Conservation (phyloP, 2,329 filamentous ascomycete genomes). For the Colletotrichum sp. region DNA sequence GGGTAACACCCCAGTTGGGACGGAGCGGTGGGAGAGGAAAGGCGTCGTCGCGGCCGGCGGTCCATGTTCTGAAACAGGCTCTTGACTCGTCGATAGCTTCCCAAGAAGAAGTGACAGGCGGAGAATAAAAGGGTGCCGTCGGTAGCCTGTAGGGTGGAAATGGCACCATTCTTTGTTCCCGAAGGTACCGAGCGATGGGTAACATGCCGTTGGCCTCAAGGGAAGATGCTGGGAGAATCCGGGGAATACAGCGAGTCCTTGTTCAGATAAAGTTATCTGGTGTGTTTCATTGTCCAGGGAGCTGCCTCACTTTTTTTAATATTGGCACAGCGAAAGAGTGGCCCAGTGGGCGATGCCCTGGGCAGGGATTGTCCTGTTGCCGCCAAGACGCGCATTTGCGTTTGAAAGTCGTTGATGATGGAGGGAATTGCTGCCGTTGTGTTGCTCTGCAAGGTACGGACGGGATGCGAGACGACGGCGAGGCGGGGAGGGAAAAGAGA, state of each 20-base stretch:
- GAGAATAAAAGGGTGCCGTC: neutral
- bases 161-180: conserved; percentile 12
- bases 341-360: neutral
- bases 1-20: neutral
- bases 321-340: neutral
- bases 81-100: conserved; percentile 1
- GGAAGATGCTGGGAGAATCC: conserved; percentile 9
- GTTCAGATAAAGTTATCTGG: conserved; percentile 18
- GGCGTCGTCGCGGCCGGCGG: neutral
- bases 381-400: neutral
- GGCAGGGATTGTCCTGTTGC: neutral
- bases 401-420: neutral
- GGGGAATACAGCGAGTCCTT: conserved; percentile 11
- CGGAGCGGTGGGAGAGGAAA: neutral
- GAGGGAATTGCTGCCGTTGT: neutral
- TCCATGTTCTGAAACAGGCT: conserved; percentile 7
- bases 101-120: neutral
- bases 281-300: conserved; percentile 9
- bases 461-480: neutral
- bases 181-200: conserved; percentile 1
- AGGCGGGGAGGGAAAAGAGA: neutral
- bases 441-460: neutral
- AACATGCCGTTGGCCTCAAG: neutral
- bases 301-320: neutral
- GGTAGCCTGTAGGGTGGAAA: neutral